Evolutionary conservation across 2,329 filamentous ascomycete genomes (phyloP).

Genomic region (Colletotrichum acutatum): DNA sequence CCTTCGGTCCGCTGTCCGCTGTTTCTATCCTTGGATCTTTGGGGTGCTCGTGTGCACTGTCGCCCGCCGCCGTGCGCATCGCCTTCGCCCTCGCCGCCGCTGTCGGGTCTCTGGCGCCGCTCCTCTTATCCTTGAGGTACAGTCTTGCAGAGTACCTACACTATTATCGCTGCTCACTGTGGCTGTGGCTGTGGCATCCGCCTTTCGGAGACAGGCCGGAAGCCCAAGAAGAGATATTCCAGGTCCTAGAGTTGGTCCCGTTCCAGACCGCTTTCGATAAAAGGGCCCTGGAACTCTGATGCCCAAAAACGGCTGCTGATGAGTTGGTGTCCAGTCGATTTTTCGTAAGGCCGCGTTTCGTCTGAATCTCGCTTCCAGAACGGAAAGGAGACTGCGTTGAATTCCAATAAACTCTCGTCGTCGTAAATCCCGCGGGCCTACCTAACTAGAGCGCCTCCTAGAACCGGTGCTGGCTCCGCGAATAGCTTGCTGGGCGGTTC

Average conservation of each 20-base stretch:
- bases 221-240: constrained; percentile 1
- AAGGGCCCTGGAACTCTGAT: constrained; percentile 14
- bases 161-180: not conserved
- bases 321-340: constrained; percentile 11
- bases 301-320: constrained; percentile 27
- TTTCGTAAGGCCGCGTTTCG: constrained; percentile 21
- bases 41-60: constrained; percentile 16
- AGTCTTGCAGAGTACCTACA: too few relatives aligned
- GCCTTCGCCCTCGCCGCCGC: constrained; percentile 12
- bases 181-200: constrained; percentile 21
- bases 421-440: not conserved
- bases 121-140: too few relatives aligned
- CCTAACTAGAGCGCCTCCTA: not conserved
- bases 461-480: constrained; percentile 12
- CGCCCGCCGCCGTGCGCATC: not conserved
- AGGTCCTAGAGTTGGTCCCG: not conserved
- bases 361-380: constrained; percentile 14
- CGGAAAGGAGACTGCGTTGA: not conserved
- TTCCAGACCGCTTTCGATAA: constrained; percentile 27
- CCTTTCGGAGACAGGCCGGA: constrained; percentile 1
- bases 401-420: not conserved
- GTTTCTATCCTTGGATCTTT: constrained; percentile 32
- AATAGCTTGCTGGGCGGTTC: constrained; percentile 8
- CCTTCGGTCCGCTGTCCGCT: constrained; percentile 10
- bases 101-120: not conserved